Evolutionary conservation across 352 stramenopile genomes (phyloP).

Genomic region (Phytophthora megakarya): DNA sequence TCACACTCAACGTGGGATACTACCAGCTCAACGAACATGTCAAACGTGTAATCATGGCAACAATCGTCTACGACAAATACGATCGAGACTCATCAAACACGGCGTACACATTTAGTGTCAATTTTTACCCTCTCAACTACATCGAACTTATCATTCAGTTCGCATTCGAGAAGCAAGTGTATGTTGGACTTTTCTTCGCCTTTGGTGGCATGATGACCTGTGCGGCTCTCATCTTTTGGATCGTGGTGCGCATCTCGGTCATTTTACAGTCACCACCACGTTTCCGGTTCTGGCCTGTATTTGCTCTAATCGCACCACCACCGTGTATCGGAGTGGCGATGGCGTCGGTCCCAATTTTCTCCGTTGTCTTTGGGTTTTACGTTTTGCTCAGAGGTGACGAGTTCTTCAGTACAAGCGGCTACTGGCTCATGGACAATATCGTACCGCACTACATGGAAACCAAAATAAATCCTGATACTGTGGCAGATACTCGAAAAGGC

Average conservation of each 20-base stretch:
- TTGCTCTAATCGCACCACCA: slow-evolving; percentile 91
- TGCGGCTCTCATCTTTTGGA: slow-evolving; percentile 90
- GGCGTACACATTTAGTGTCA: slow-evolving; percentile 92
- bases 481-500: slow-evolving; percentile 72
- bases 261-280: slow-evolving; percentile 90
- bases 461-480: slow-evolving; percentile 80
- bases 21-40: slow-evolving; percentile 91
- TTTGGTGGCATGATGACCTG: slow-evolving; percentile 90
- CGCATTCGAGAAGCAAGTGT: slow-evolving; percentile 93
- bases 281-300: slow-evolving; percentile 92
- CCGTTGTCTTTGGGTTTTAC: slow-evolving; percentile 72
- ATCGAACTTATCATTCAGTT: slow-evolving; percentile 97
- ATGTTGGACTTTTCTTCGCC: slow-evolving; percentile 93
- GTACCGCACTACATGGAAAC: slow-evolving; percentile 88
- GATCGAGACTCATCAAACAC: slow-evolving; percentile 89
- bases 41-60: slow-evolving; percentile 93
- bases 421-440: slow-evolving; percentile 82
- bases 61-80: slow-evolving; percentile 92
- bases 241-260: slow-evolving; percentile 91
- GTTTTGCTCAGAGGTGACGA: slow-evolving; percentile 67
- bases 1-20: slow-evolving; percentile 95
- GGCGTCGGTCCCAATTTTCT: slow-evolving; percentile 84
- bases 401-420: slow-evolving; percentile 50
- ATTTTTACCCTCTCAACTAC: slow-evolving; percentile 95
- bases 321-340: slow-evolving; percentile 90